Conservation (phyloP, 192 early-diverging fungal species). For the Lobosporangium transversale region DNA sequence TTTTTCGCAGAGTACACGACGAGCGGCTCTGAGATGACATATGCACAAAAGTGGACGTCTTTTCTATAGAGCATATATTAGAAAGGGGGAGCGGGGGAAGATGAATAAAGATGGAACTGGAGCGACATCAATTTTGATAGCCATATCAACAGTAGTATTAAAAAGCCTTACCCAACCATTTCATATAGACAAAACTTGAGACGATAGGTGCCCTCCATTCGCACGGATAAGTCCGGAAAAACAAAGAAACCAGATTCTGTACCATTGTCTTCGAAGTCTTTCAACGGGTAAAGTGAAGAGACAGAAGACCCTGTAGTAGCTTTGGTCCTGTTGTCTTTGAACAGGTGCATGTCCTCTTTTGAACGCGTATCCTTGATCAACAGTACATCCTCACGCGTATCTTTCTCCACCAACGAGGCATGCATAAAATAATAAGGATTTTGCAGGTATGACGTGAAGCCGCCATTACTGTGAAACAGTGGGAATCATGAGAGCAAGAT, state of each 20-base stretch:
- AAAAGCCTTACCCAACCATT: constrained; percentile 74
- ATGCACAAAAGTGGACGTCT: constrained; percentile 91
- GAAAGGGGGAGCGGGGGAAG: too few relatives aligned
- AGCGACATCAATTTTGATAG: too few relatives aligned
- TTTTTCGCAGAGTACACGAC: constrained; percentile 94
- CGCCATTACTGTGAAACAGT: constrained; percentile 10
- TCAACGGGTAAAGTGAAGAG: constrained; percentile 89
- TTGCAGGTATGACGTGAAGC: constrained; percentile 61
- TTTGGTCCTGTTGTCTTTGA: constrained; percentile 88
- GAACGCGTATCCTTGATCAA: constrained; percentile 92
- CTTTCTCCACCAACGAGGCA: constrained; percentile 86
- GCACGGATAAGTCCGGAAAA: constrained; percentile 94
- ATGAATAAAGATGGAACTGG: too few relatives aligned
- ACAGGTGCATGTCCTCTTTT: constrained; percentile 80
- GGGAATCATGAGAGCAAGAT: too few relatives aligned
- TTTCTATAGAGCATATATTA: constrained; percentile 31
- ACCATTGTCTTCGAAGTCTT: constrained; percentile 81
- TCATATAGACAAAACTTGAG: constrained; percentile 92
- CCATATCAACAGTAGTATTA: constrained; percentile 11
- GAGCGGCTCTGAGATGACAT: constrained; percentile 85
- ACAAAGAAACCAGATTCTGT: constrained; percentile 96
- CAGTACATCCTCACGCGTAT: constrained; percentile 86
- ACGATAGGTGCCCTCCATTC: constrained; percentile 90
- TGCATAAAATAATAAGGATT: constrained; percentile 99
- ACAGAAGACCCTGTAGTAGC: constrained; percentile 93